Evolutionary conservation across 331 rosid genomes (phyloP), one percentile per base, ranked within the genome.

Genomic region (Ulmus americana): DNA sequence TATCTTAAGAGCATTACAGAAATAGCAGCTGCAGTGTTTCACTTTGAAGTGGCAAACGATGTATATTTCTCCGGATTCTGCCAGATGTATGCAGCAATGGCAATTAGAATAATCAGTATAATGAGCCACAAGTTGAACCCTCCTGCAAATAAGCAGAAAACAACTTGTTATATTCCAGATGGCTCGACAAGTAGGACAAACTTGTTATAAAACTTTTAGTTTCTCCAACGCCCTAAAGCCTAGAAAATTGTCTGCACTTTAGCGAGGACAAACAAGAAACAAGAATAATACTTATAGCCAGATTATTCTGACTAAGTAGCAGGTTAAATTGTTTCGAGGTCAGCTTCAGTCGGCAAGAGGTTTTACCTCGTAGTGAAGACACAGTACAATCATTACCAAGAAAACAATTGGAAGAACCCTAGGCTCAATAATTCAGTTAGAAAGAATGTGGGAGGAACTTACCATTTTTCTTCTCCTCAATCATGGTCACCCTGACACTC

Each of bases 401-500:
- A 50, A 50, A 50, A 14, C 11, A 18, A 50, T n/a, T 50, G 8
- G 10, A 50, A 8, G 6, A 2, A 28, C 35, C 35, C 18, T 14
- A 2, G 7, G 57, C 28, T 68, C 46, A 54, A 57, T 42, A 54
- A 73, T 50, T 16, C 52, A 45, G 0, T 39, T 44, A 50, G 22
- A 45, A 63, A 28, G 76, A 3, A 57, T 20, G 59, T 6, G 71
- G 47, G 68, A 68, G 40, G 54, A 40, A 61, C 75, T 39, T 84
- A 91, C 97, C 91, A 5, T 63, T 80, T 69, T 75, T 81, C 86
- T 73, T 60, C 62, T 81, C 86, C 69, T 81, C 81, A 42, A 88
- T 72, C 56, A 76, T 22, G 43, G 92, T 82, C 64, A 88, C 90
- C 78, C 92, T 82, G 10, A 79, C 91, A 79, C 91, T 84, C 43